These are phyloP conservation scores for Hirsutella thompsonii DNA, from an alignment of 2,329 filamentous ascomycete species.

Conservation along the genomic window DNA sequence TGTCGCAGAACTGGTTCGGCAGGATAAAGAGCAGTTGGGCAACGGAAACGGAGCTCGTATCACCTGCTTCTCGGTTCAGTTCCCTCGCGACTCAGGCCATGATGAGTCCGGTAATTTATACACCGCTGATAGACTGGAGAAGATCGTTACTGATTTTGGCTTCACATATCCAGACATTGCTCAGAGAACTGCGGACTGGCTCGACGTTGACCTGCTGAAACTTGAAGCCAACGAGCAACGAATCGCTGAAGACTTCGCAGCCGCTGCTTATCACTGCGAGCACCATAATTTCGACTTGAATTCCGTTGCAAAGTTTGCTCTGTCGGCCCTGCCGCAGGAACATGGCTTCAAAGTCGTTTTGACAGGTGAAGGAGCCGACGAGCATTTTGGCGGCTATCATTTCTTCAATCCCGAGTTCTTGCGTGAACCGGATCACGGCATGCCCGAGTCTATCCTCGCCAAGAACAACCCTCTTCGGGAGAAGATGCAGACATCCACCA, in stretches of 20 bases:
- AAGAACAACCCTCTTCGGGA: constrained; percentile 1
- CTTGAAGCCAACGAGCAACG: constrained; percentile 13
- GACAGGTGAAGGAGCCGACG: constrained; percentile 38
- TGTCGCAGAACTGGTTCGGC: constrained; percentile 32
- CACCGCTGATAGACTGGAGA: background rate
- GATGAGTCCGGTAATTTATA: constrained; percentile 24
- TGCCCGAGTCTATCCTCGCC: constrained; percentile 12
- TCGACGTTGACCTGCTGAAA: constrained; percentile 17
- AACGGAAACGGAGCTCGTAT: constrained; percentile 19
- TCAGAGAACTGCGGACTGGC: constrained; percentile 17
- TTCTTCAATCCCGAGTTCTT: constrained; percentile 32
- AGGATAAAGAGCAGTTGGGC: constrained; percentile 31
- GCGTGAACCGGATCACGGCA: constrained; percentile 29
- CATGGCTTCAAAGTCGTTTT: constrained; percentile 39
- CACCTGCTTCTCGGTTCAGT: constrained; percentile 35
- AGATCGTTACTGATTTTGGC: background rate
- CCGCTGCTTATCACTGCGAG: constrained; percentile 17
- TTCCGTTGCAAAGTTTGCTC: constrained; percentile 35
- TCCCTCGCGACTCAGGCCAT: constrained; percentile 31
- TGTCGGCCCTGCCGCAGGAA: constrained; percentile 30
- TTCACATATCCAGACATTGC: constrained; percentile 13
- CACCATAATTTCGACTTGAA: constrained; percentile 32
- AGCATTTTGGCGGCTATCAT: constrained; percentile 40
- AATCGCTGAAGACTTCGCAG: constrained; percentile 16
- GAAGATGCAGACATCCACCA: background rate